A percentile compares a stretch with the other conserved stretches of the same genome.
Conservation (phyloP, 129 eudicot genomes). For the Flaveria brownii region DNA sequence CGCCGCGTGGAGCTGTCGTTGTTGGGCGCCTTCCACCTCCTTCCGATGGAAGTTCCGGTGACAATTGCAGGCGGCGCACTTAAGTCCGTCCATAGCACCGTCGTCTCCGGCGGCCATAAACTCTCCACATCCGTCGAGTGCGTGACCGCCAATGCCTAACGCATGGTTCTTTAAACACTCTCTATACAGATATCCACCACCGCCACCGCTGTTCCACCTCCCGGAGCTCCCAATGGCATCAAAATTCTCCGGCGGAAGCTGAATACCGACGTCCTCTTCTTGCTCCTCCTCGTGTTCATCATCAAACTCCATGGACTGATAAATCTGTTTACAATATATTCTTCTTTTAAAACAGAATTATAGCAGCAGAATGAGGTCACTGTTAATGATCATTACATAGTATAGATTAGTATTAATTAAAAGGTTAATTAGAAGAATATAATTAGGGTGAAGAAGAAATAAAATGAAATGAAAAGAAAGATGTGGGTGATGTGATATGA, state of each 20-base stretch:
- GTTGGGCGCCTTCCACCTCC: slow-evolving; percentile 35
- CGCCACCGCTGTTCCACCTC: neutral
- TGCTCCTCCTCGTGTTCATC: slow-evolving; percentile 58
- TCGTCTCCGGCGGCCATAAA: slow-evolving; percentile 76
- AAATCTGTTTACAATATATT: neutral
- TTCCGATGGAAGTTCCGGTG: slow-evolving; percentile 78
- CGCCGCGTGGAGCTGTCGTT: slow-evolving; percentile 20
- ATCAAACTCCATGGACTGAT: slow-evolving; percentile 51
- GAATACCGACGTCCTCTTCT: slow-evolving; percentile 53
- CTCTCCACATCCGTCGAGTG: slow-evolving; percentile 75
- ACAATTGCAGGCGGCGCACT: slow-evolving; percentile 77
- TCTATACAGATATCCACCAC: slow-evolving; percentile 41
- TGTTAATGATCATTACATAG: too few species aligned
- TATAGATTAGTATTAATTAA: too few species aligned
- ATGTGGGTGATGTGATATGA: slow-evolving; percentile 30
- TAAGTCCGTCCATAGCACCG: slow-evolving; percentile 59
- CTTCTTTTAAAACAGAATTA: neutral
- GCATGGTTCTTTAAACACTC: slow-evolving; percentile 79
- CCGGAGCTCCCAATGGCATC: slow-evolving; percentile 25
- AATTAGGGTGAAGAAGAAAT: slow-evolving; percentile 13
- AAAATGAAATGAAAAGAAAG: too few species aligned
- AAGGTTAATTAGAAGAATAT: too few species aligned
- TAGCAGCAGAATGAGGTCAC: neutral
- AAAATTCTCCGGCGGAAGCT: slow-evolving; percentile 28
- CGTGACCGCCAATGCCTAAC: slow-evolving; percentile 58